Percentiles rank a stretch among this genome's conserved stretches.
phyloP scores from a whole-genome alignment of 139 green algal genomes.

The Haematococcus sp. region DNA sequence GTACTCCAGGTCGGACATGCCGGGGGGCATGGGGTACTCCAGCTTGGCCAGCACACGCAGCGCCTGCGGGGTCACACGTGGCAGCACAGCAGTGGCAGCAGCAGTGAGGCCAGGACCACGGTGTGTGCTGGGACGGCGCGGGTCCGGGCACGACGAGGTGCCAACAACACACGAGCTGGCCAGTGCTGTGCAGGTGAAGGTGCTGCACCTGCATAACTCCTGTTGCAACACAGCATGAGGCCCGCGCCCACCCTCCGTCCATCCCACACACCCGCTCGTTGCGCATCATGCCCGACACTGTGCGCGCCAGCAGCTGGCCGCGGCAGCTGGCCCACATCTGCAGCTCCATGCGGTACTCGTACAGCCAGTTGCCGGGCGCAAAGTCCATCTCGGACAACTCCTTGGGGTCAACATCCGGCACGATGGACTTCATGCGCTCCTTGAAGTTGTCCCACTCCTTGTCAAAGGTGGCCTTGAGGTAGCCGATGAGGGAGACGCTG shows the following conservation, averaged over 20 bases:
- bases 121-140: no score
- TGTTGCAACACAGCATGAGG: no score
- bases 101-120: no score
- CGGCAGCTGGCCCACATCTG: conserved; percentile 80
- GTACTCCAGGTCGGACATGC: conserved; percentile 34
- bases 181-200: no score
- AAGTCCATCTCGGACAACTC: conserved; percentile 43
- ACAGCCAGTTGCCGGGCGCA: conserved; percentile 15
- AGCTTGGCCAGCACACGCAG: conserved; percentile 43
- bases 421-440: conserved; percentile 45
- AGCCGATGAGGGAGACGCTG: conserved; percentile 41
- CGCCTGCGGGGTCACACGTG: conserved; percentile 13
- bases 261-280: conserved; percentile 42
- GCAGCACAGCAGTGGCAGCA: no score
- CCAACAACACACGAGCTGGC: no score
- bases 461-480: conserved; percentile 29
- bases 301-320: conserved; percentile 75
- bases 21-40: conserved; percentile 39
- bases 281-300: conserved; percentile 70
- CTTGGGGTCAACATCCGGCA: conserved; percentile 33
- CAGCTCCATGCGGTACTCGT: conserved; percentile 36
- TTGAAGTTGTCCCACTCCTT: conserved; percentile 48
- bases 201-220: no score
- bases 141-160: no score
- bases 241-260: no score